phyloP scores from a whole-genome alignment of 1,139 yeast genomes.

The Scheffersomyces segobiensis region DNA sequence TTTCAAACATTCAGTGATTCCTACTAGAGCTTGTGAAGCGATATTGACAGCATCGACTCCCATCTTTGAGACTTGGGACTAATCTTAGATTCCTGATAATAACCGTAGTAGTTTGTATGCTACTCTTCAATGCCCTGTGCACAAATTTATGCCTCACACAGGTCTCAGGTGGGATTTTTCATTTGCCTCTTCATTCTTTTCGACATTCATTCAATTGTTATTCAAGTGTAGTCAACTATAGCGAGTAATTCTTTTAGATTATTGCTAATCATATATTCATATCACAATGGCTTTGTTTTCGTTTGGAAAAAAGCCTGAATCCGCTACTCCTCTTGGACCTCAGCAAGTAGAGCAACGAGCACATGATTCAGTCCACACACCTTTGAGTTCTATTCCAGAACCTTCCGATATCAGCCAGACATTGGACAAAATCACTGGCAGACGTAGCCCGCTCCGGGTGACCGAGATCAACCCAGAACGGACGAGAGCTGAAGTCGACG shows the following conservation, averaged over 20 bases:
- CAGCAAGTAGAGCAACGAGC: slow-evolving; percentile 37
- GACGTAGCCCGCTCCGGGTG: slow-evolving; percentile 12
- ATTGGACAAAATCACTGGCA: slow-evolving; percentile 32
- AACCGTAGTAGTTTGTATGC: too few species aligned
- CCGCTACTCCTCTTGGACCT: slow-evolving; percentile 7
- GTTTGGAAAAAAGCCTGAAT: slow-evolving; percentile 10
- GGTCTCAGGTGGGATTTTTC: not conserved
- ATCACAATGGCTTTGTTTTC: slow-evolving; percentile 29
- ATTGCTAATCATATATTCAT: not conserved
- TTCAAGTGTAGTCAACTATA: not conserved
- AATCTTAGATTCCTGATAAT: not conserved
- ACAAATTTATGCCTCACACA: not conserved
- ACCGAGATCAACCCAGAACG: slow-evolving; percentile 8
- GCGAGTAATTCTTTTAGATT: not conserved
- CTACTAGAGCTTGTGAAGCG: too few species aligned
- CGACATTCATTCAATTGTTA: not conserved
- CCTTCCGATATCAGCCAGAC: slow-evolving; percentile 40
- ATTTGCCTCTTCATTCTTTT: not conserved
- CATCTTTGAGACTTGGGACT: too few species aligned
- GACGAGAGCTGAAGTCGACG: slow-evolving; percentile 5
- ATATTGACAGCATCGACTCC: too few species aligned
- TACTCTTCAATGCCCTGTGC: not conserved
- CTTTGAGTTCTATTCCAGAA: slow-evolving; percentile 8
- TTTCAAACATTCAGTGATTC: too few species aligned
- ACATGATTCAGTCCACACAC: slow-evolving; percentile 28